phyloP scores from a whole-genome alignment of 2,329 filamentous ascomycete genomes.

The Colletotrichum brevisporum region DNA sequence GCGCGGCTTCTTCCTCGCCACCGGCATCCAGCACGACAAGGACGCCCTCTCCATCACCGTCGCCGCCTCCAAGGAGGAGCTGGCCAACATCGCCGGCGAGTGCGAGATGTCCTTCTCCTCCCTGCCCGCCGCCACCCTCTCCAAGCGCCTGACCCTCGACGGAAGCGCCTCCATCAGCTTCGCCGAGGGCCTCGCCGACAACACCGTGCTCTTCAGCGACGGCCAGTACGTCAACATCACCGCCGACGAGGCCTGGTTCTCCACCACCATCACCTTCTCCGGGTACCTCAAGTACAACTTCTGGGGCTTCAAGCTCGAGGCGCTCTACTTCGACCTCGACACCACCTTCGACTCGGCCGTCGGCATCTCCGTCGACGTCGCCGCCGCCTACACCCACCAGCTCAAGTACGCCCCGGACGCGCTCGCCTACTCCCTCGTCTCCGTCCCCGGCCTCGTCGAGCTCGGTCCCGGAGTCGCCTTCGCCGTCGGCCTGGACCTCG shows the following conservation, averaged over 20 bases:
- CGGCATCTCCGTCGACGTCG: slow-evolving; percentile 52
- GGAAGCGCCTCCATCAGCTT: slow-evolving; percentile 44
- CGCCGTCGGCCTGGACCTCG: slow-evolving; percentile 54
- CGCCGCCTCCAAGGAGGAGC: slow-evolving; percentile 48
- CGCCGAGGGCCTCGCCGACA: slow-evolving; percentile 42
- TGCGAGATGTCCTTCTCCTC: slow-evolving; percentile 46
- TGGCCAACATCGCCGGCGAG: slow-evolving; percentile 51
- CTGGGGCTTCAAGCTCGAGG: slow-evolving; percentile 49
- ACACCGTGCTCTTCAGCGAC: slow-evolving; percentile 49
- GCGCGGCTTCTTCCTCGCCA: slow-evolving; percentile 55
- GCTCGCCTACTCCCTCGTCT: slow-evolving; percentile 54
- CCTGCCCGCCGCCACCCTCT: slow-evolving; percentile 44
- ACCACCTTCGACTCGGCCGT: slow-evolving; percentile 54
- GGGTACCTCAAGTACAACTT: slow-evolving; percentile 59
- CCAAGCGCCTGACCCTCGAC: slow-evolving; percentile 46
- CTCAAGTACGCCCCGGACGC: slow-evolving; percentile 53
- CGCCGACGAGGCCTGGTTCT: slow-evolving; percentile 53
- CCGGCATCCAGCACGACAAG: slow-evolving; percentile 47
- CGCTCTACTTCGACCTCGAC: slow-evolving; percentile 60
- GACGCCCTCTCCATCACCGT: slow-evolving; percentile 49
- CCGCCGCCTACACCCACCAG: slow-evolving; percentile 50
- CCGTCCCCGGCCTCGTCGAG: slow-evolving; percentile 56
- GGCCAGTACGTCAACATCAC: slow-evolving; percentile 51
- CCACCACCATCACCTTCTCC: slow-evolving; percentile 55
- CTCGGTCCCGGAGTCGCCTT: slow-evolving; percentile 55